Base-by-base conservation (phyloP, 495 filamentous ascomycete species). In the Penicillium arizonense region DNA sequence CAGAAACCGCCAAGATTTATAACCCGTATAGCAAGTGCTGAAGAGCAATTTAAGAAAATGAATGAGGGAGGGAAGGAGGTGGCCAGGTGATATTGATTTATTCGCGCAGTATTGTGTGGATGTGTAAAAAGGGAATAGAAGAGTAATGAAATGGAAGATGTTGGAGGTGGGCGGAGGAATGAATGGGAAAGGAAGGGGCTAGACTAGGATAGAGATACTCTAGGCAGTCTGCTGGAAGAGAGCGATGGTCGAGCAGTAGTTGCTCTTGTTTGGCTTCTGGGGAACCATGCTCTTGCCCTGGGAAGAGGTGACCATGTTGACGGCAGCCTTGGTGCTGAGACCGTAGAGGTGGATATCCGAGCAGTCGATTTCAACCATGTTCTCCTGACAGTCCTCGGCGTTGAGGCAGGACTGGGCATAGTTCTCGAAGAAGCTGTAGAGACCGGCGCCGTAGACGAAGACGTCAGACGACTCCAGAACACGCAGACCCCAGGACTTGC, bases 361-460 rank as follows among this genome's bases (percentile, higher is more conserved):
- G 63, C 76, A 82, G 70, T 96, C 89, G 20, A 98, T 79, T 59
- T 82, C 82, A n/a, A 94, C 82, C 73, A 96, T 94, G 66, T 91
- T 87, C 50, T 83, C 75, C 75, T 97, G 93, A 75, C 94, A 97
- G 43, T 80, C 82, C 66, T 94, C 78, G 10, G 78, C 77, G 47
- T 73, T 69, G 42, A 97, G 78, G 60, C 94, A 97, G 10, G 74
- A 77, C 68, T 96, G 90, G 20, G 68, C 78, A 69, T 92, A 92
- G 75, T 93, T 94, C 87, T 80, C 84, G 64, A 94, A 96, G 81
- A 95, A 96, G 38, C 80, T 86, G 76, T 96, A 96, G 39, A 93
- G 64, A 10, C 90, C 90, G 5, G 85, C 86, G 50, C 90, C 90
- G 64, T 89, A 90, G 63, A 92, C 65, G 59, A 81, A 84, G 12